A percentile compares a stretch with the other conserved stretches of the same genome.
phyloP scores from a whole-genome alignment of 164 flowering plant genomes.

The Warburgia ugandensis region DNA sequence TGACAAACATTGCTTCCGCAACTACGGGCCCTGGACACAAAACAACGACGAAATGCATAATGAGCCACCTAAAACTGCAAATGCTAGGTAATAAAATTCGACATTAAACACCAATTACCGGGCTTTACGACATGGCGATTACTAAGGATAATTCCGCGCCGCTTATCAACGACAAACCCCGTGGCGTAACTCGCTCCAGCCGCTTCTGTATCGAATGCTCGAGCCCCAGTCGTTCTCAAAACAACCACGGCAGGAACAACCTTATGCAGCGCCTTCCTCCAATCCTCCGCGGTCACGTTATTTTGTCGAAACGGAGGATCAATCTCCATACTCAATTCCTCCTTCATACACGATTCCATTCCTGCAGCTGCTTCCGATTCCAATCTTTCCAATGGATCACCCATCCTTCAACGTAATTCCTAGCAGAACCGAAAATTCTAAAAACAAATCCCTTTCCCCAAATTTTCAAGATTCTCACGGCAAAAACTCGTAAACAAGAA shows the following conservation, averaged over 20 bases:
- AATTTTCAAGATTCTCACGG: no score
- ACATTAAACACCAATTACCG: constrained; percentile 27
- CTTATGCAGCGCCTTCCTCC: constrained; percentile 73
- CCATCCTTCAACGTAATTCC: constrained; percentile 26
- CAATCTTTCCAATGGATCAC: constrained; percentile 46
- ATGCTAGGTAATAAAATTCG: background rate
- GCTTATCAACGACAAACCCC: constrained; percentile 86
- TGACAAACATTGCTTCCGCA: constrained; percentile 93
- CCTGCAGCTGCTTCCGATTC: constrained; percentile 40
- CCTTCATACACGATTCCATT: constrained; percentile 39
- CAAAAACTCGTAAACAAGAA: no score
- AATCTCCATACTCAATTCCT: constrained; percentile 73
- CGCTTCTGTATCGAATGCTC: constrained; percentile 86
- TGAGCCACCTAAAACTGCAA: background rate
- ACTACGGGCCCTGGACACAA: constrained; percentile 38
- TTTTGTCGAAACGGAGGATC: constrained; percentile 64
- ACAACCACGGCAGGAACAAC: constrained; percentile 96
- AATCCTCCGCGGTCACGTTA: constrained; percentile 74
- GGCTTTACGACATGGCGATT: constrained; percentile 98
- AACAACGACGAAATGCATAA: background rate
- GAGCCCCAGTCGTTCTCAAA: constrained; percentile 73
- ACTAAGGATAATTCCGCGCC: constrained; percentile 85
- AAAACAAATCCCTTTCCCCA: background rate
- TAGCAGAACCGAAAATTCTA: constrained; percentile 1
- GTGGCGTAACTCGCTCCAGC: constrained; percentile 90